Evolutionary conservation across 441 rosid genomes (phyloP).

Genomic region (Gossypium gossypioides): DNA sequence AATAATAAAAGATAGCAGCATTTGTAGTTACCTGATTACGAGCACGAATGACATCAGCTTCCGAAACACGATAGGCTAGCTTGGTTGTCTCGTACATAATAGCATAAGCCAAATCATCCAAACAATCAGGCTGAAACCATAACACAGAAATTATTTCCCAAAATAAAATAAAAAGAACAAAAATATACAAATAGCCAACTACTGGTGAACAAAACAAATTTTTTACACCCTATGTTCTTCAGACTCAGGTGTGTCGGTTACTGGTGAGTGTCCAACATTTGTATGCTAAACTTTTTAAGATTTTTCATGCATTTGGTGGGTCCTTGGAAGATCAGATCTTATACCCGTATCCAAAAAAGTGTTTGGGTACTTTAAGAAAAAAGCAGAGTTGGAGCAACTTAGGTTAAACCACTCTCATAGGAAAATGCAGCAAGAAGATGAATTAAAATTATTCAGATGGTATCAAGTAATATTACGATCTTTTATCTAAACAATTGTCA

Average conservation of each 20-base stretch:
- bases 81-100: slow-evolving; percentile 79
- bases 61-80: slow-evolving; percentile 81
- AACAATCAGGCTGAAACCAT: slow-evolving; percentile 65
- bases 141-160: slow-evolving; percentile 7
- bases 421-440: background rate
- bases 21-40: slow-evolving; percentile 68
- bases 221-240: background rate
- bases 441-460: background rate
- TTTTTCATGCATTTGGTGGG: background rate
- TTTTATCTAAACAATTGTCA: background rate
- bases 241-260: background rate
- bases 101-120: slow-evolving; percentile 89
- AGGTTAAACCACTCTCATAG: too few species aligned
- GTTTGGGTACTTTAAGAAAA: background rate
- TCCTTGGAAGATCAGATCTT: background rate
- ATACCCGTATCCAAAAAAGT: background rate
- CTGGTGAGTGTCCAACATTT: background rate
- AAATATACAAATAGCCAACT: background rate
- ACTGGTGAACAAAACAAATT: background rate
- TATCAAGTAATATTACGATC: background rate
- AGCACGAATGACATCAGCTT: slow-evolving; percentile 88
- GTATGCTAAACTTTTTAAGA: background rate
- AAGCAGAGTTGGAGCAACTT: background rate
- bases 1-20: background rate
- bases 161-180: background rate